A percentile compares a stretch with the other conserved stretches of the same genome.
These are phyloP conservation scores for Macadamia tetraphylla DNA, from an alignment of 164 flowering plant species.

Conservation along the genomic window DNA sequence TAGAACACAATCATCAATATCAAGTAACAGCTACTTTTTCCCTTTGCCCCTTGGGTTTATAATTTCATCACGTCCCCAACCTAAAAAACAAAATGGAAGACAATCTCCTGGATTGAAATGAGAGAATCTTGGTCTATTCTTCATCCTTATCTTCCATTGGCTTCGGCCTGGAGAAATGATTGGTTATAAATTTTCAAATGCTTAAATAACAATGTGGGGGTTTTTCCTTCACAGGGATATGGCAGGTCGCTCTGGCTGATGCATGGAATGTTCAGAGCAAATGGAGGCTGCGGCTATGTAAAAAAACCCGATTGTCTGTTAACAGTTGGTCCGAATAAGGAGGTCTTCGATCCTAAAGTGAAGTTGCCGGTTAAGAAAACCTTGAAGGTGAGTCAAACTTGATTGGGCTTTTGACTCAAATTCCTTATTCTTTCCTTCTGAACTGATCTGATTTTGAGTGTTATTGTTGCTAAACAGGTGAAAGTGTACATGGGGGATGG, in stretches of 20 bases:
- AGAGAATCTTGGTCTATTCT: too few species aligned
- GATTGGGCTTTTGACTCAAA: background rate
- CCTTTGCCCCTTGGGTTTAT: too few species aligned
- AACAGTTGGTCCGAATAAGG: constrained; percentile 12
- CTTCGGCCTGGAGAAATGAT: background rate
- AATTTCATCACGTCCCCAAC: too few species aligned
- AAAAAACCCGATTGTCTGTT: constrained; percentile 42
- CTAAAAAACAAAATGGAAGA: too few species aligned
- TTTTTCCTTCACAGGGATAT: constrained; percentile 28
- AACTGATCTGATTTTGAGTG: background rate
- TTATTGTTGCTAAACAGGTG: constrained; percentile 31
- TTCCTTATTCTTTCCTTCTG: background rate
- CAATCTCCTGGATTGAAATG: too few species aligned
- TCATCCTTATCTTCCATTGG: too few species aligned
- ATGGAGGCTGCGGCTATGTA: constrained; percentile 56
- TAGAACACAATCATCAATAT: too few species aligned
- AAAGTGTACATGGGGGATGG: constrained; percentile 75
- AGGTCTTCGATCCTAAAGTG: constrained; percentile 30
- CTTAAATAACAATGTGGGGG: background rate
- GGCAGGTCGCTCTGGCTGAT: constrained; percentile 38
- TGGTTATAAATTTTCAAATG: background rate
- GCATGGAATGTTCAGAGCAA: constrained; percentile 51
- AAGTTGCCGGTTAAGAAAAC: constrained; percentile 29
- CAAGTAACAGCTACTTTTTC: too few species aligned
- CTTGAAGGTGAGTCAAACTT: constrained; percentile 25